A percentile compares a stretch with the other conserved stretches of the same genome.
These are phyloP conservation scores for Sugiyamaella smithiae DNA, from an alignment of 805 yeast genomes.

Conservation along the genomic window DNA sequence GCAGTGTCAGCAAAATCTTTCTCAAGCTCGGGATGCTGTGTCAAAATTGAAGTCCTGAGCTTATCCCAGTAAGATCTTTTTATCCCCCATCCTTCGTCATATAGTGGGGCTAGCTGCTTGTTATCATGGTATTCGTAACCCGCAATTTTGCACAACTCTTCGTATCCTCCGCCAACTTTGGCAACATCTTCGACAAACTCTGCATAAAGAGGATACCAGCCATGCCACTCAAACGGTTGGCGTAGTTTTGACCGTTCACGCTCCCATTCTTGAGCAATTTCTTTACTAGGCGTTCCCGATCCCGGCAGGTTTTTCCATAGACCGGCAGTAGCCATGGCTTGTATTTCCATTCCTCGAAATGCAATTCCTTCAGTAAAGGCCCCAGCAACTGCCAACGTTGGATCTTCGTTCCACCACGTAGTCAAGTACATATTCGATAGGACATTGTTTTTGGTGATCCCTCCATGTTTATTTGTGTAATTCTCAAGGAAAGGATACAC, in stretches of 20 bases:
- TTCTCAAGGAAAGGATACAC: conserved; percentile 33
- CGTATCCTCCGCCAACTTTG: conserved; percentile 11
- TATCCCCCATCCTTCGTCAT: conserved; percentile 1
- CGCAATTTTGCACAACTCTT: conserved; percentile 1
- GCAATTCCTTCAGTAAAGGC: conserved; percentile 15
- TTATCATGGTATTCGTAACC: not conserved
- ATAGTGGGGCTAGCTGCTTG: not conserved
- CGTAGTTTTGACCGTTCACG: not conserved
- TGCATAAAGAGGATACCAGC: conserved; percentile 16
- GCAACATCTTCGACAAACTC: conserved; percentile 6
- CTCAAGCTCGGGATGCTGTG: not conserved
- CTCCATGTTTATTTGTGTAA: conserved; percentile 11
- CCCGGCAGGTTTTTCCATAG: conserved; percentile 12
- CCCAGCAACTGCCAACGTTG: conserved; percentile 32
- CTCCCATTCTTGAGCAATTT: conserved; percentile 13
- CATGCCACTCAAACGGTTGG: conserved; percentile 14
- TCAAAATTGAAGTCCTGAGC: not conserved
- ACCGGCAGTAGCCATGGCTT: conserved; percentile 17
- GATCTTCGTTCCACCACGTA: conserved; percentile 38
- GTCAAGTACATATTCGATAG: conserved; percentile 39
- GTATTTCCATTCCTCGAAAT: conserved; percentile 15
- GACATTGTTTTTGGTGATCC: conserved; percentile 29
- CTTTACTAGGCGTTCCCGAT: conserved; percentile 13
- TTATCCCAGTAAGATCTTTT: not conserved
- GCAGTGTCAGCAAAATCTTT: not conserved